A percentile compares a stretch with the other conserved stretches of the same genome.
phyloP scores from a whole-genome alignment of 2,329 filamentous ascomycete species.

The Microascus cirrosus region DNA sequence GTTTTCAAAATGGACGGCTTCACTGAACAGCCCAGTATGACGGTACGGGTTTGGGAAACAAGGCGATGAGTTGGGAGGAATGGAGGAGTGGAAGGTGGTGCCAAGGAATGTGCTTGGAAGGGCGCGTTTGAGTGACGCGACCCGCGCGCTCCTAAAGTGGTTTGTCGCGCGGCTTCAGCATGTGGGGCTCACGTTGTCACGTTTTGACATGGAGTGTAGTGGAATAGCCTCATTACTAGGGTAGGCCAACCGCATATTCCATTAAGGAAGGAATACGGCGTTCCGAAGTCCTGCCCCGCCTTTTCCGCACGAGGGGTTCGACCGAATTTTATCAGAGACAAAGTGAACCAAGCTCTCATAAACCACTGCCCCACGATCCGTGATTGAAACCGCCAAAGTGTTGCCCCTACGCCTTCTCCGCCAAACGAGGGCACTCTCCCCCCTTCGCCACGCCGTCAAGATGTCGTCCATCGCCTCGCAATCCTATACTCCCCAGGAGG shows the following conservation, averaged over 20 bases:
- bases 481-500: conserved; percentile 67
- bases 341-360: neutral
- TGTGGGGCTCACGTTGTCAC: conserved; percentile 3
- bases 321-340: neutral
- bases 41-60: neutral
- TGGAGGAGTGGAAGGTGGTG: neutral
- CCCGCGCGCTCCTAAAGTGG: neutral
- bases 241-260: neutral
- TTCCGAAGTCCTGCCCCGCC: neutral
- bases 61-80: neutral
- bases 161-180: neutral
- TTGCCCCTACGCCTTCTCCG: conserved; percentile 28
- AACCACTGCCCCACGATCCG: conserved; percentile 1
- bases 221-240: neutral
- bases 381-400: conserved; percentile 22
- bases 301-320: neutral
- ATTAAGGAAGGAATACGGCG: neutral
- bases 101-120: neutral
- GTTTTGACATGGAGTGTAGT: neutral
- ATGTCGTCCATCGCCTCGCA: conserved; percentile 57
- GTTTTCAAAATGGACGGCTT: neutral
- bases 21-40: neutral
- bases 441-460: conserved; percentile 25
- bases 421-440: conserved; percentile 22
- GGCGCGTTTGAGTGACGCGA: neutral